Evolutionary conservation across 192 early-diverging fungal species (phyloP).

Genomic region (Coemansia sp.): DNA sequence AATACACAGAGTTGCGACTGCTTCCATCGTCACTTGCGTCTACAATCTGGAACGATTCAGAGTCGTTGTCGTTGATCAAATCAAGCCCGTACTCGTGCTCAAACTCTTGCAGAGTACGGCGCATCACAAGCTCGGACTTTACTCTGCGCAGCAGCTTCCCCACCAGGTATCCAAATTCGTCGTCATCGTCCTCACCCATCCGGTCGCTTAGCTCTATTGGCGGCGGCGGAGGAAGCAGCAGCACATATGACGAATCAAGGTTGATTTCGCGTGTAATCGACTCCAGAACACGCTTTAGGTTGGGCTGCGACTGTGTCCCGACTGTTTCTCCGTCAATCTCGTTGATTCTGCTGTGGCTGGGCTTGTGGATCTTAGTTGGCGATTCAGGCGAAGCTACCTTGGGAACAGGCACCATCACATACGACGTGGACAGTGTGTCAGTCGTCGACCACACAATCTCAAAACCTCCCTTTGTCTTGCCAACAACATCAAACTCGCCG

Average conservation of each 20-base stretch:
- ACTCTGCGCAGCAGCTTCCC: slow-evolving; percentile 39
- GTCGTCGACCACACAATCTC: slow-evolving; percentile 53
- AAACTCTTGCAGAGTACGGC: slow-evolving; percentile 52
- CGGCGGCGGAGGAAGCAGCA: slow-evolving; percentile 52
- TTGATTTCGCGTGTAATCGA: slow-evolving; percentile 57
- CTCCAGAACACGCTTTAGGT: slow-evolving; percentile 51
- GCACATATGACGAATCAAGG: slow-evolving; percentile 53
- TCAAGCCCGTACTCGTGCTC: slow-evolving; percentile 52
- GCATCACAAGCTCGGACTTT: slow-evolving; percentile 50
- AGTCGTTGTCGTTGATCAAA: slow-evolving; percentile 29
- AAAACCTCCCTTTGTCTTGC: slow-evolving; percentile 53
- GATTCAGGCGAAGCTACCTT: slow-evolving; percentile 44
- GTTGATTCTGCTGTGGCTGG: slow-evolving; percentile 24
- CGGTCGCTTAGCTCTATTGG: slow-evolving; percentile 34
- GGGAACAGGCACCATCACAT: slow-evolving; percentile 55
- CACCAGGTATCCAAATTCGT: slow-evolving; percentile 52
- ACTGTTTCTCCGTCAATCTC: slow-evolving; percentile 29
- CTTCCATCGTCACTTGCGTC: slow-evolving; percentile 43
- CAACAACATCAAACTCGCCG: slow-evolving; percentile 49
- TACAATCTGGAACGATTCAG: slow-evolving; percentile 54
- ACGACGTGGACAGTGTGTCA: slow-evolving; percentile 49
- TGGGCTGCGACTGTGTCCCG: slow-evolving; percentile 55
- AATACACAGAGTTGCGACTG: slow-evolving; percentile 53
- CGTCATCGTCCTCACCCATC: slow-evolving; percentile 37
- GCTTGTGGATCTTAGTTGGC: slow-evolving; percentile 54